A percentile compares a stretch with the other conserved stretches of the same genome.
Evolutionary conservation across 2,329 filamentous ascomycete genomes (phyloP).

Genomic region (Capronia americana): DNA sequence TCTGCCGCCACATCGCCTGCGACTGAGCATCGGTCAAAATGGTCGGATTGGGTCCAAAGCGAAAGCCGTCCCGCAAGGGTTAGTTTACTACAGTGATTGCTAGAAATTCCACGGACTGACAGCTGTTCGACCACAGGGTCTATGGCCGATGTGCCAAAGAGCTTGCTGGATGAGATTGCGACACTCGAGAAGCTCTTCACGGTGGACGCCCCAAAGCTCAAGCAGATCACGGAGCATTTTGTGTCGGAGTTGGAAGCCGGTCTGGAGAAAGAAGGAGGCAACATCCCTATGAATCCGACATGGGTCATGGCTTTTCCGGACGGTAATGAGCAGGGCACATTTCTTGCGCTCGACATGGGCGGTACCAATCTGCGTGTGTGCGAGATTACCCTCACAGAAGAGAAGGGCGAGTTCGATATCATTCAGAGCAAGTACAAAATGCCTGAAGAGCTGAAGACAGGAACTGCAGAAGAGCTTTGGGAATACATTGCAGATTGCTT

Average conservation of each 20-base stretch:
- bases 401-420: slow-evolving; percentile 90
- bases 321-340: slow-evolving; percentile 85
- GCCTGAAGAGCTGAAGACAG: slow-evolving; percentile 89
- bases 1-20: neutral
- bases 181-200: slow-evolving; percentile 83
- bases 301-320: slow-evolving; percentile 93
- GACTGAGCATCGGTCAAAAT: slow-evolving; percentile 48
- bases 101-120: neutral
- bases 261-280: slow-evolving; percentile 84
- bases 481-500: slow-evolving; percentile 93
- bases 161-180: slow-evolving; percentile 80
- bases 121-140: slow-evolving; percentile 66
- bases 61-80: slow-evolving; percentile 75
- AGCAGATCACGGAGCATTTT: slow-evolving; percentile 90
- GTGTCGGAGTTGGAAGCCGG: slow-evolving; percentile 85
- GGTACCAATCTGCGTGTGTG: slow-evolving; percentile 95
- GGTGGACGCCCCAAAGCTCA: slow-evolving; percentile 78
- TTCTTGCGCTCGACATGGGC: slow-evolving; percentile 90
- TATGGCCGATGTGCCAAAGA: slow-evolving; percentile 87
- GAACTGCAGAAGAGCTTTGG: slow-evolving; percentile 84
- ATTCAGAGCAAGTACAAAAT: slow-evolving; percentile 96
- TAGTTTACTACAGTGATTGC: slow-evolving; percentile 52
- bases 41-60: slow-evolving; percentile 69
- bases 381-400: slow-evolving; percentile 85
- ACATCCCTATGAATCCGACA: slow-evolving; percentile 98